Base-by-base conservation (phyloP, 116 monocot genomes). In the Phalaenopsis hybrid region DNA sequence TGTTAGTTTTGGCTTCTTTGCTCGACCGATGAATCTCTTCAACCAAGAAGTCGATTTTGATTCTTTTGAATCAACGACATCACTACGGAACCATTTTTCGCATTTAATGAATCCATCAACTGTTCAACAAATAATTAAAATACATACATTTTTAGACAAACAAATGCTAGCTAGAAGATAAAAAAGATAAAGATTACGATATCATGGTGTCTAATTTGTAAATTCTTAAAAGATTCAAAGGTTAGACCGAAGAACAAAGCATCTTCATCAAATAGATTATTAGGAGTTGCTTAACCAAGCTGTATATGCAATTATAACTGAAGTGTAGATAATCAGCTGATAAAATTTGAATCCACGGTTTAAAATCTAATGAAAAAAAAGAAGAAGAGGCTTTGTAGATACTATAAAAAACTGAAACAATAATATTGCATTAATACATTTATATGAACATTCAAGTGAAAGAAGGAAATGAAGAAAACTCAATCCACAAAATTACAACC, bases 71-170 rank as follows among this genome's bases (percentile, higher is more conserved):
- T 95, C 89, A 58, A 76, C 89, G 77, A 41, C 79, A 76, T 92
- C 93, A 86, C 86, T 83, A 8, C 89, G 95, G 44, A 84, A 86
- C 99, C 99, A 99, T 86, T 93, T 95, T 84, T 95, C 95, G 79
- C 99, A 99, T 83, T 93, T 99, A 31, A 3, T 80, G 76, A 88
- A 95, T 74, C 93, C 98, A 89, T 98, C 98, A 69, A 98, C 98
- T 98, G 89, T 80, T 74, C 80, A 83, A 81, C 87, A 83, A 31
- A 84, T 82, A 68, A 82, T 58, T 85, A 46, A 61, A 85, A 82
- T 79, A 49, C 70, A 31, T 81, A 72, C 5, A 68, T 75, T 81
- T 83, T 61, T 61, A 18, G 20, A 6, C 61, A 16, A 61, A 61
- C 5, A 6, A 16, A 61, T 61, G 61, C 61, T 61, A 61, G 61